phyloP scores from a whole-genome alignment of 139 green algal genomes.

The Gonium pectorale region DNA sequence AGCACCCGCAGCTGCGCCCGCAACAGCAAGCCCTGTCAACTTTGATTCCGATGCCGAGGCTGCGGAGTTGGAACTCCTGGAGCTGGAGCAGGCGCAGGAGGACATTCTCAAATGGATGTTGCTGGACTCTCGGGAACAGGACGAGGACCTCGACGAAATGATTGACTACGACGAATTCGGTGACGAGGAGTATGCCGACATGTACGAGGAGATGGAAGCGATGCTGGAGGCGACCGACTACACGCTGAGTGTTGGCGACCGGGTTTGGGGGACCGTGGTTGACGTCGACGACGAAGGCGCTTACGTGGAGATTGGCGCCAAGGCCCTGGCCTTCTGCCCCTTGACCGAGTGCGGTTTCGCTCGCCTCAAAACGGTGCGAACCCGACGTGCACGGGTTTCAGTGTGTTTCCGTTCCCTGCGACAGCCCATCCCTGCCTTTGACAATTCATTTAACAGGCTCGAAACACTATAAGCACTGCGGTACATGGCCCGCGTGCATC shows the following conservation, averaged over 20 bases:
- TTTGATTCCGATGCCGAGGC: too few species aligned
- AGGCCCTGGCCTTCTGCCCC: slow-evolving; percentile 90
- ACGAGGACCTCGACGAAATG: slow-evolving; percentile 69
- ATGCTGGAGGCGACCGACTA: slow-evolving; percentile 66
- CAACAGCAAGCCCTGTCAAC: too few species aligned
- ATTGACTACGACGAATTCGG: slow-evolving; percentile 66
- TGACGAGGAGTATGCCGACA: slow-evolving; percentile 58
- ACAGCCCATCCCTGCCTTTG: too few species aligned
- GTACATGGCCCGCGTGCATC: too few species aligned
- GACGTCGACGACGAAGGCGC: slow-evolving; percentile 88
- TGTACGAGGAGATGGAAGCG: slow-evolving; percentile 66
- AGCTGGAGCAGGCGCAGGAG: slow-evolving; percentile 68
- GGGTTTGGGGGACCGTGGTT: slow-evolving; percentile 79
- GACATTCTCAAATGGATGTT: slow-evolving; percentile 71
- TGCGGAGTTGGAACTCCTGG: slow-evolving; percentile 53
- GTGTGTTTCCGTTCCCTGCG: background rate
- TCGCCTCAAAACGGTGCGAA: slow-evolving; percentile 64
- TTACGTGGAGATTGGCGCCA: slow-evolving; percentile 95
- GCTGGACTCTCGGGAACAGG: slow-evolving; percentile 52
- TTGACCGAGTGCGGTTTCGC: slow-evolving; percentile 82
- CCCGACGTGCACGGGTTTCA: too few species aligned
- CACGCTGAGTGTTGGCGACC: slow-evolving; percentile 73
- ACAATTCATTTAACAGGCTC: too few species aligned
- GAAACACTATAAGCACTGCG: too few species aligned
- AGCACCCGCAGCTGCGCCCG: too few species aligned